Conservation (phyloP, 176 grass and related monocot genomes). For the Avena atlantica region DNA sequence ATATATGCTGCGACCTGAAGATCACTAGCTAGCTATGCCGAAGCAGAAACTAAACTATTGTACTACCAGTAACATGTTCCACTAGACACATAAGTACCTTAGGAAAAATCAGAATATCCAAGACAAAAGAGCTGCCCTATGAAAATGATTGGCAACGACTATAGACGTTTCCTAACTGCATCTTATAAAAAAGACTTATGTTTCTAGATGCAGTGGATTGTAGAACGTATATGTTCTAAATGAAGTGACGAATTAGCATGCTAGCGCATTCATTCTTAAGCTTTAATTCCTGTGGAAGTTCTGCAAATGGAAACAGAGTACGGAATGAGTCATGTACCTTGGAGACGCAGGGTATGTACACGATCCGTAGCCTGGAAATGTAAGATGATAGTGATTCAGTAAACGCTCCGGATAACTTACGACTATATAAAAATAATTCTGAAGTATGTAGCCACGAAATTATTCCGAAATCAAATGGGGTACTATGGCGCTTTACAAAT, state of each 20-base stretch:
- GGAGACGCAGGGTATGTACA: constrained; percentile 55
- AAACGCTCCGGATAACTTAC: neutral
- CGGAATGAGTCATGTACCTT: constrained; percentile 37
- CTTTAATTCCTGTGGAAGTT: neutral
- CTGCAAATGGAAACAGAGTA: neutral
- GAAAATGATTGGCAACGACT: neutral
- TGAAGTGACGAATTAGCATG: neutral
- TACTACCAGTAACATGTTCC: neutral
- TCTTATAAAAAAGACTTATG: too few relatives aligned
- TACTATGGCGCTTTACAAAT: neutral
- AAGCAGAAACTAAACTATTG: neutral
- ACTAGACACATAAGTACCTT: neutral
- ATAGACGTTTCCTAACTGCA: neutral
- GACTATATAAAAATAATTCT: neutral
- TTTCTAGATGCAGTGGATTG: neutral
- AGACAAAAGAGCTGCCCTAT: neutral
- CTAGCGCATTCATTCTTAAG: neutral
- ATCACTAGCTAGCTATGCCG: neutral
- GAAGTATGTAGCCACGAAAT: neutral
- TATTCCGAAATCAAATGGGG: too few relatives aligned
- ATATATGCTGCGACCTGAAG: neutral
- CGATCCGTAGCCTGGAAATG: constrained; percentile 54
- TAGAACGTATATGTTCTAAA: neutral
- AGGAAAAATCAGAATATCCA: neutral
- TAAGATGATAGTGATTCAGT: neutral